Evolutionary conservation across 495 filamentous ascomycete genomes (phyloP).

Genomic region (Usnea hakonensis): DNA sequence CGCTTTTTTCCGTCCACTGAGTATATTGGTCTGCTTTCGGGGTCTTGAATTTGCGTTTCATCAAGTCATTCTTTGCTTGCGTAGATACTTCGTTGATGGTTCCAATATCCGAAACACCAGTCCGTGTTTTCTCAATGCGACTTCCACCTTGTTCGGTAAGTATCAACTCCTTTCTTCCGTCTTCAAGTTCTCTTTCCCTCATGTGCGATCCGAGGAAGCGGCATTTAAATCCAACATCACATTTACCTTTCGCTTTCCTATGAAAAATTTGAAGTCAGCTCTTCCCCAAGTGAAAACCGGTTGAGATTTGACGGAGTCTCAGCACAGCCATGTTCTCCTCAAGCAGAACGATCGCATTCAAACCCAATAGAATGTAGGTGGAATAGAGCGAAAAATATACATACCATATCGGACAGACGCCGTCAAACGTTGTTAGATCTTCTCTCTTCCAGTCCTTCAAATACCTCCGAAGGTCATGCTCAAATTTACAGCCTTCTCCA

Average conservation of each 20-base stretch:
- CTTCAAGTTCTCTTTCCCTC: slow-evolving; percentile 60
- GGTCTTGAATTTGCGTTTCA: slow-evolving; percentile 55
- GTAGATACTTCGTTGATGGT: slow-evolving; percentile 64
- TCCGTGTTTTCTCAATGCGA: slow-evolving; percentile 25
- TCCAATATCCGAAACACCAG: slow-evolving; percentile 47
- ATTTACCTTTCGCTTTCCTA: slow-evolving; percentile 60
- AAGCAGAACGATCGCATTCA: not conserved
- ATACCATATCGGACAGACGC: slow-evolving; percentile 66
- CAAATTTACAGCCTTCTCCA: slow-evolving; percentile 66
- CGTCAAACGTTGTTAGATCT: slow-evolving; percentile 65
- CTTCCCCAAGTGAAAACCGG: not conserved
- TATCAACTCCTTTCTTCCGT: slow-evolving; percentile 74
- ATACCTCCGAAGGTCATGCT: slow-evolving; percentile 79
- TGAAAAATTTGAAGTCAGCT: not conserved
- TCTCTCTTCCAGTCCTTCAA: slow-evolving; percentile 71
- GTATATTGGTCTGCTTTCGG: slow-evolving; percentile 67
- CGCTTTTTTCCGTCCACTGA: slow-evolving; percentile 61
- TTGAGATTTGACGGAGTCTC: not conserved
- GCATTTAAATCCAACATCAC: slow-evolving; percentile 83
- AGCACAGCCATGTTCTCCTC: not conserved
- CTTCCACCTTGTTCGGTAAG: slow-evolving; percentile 49
- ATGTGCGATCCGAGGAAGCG: slow-evolving; percentile 79
- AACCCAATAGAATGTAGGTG: not conserved
- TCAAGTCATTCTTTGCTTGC: slow-evolving; percentile 59
- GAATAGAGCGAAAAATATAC: not conserved